phyloP scores from a whole-genome alignment of 768 basidiomycete genomes.

The Neoboletus magnificus region DNA sequence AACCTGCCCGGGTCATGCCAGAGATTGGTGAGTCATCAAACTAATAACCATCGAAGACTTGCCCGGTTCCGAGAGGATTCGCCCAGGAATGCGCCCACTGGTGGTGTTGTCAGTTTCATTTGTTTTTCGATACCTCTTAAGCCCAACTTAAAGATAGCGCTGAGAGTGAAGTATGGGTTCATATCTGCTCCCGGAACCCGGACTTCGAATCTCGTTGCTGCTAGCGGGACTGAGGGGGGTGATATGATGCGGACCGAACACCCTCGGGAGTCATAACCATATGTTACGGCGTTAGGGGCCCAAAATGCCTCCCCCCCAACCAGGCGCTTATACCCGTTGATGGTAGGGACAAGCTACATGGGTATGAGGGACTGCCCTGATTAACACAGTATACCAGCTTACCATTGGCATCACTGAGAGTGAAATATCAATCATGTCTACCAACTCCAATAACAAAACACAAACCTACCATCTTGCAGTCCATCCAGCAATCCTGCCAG shows the following conservation, averaged over 20 bases:
- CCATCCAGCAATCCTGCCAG: conserved; percentile 92
- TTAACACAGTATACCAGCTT: conserved; percentile 18
- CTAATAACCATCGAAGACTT: conserved; percentile 37
- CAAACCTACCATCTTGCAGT: conserved; percentile 72
- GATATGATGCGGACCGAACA: conserved; percentile 91
- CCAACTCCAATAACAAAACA: background rate
- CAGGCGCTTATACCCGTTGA: conserved; percentile 97
- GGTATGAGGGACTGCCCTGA: background rate
- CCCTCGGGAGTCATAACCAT: conserved; percentile 93
- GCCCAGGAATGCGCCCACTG: conserved; percentile 43
- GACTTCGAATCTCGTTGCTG: conserved; percentile 88
- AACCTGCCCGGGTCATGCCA: conserved; percentile 39
- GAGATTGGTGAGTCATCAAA: background rate
- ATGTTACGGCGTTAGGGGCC: conserved; percentile 91
- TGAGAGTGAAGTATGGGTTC: conserved; percentile 87
- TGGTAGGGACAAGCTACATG: conserved; percentile 73
- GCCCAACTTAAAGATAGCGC: conserved; percentile 85
- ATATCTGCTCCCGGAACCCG: conserved; percentile 97
- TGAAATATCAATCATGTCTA: background rate
- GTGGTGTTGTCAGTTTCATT: conserved; percentile 62
- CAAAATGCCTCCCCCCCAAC: conserved; percentile 92
- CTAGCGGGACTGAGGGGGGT: conserved; percentile 78
- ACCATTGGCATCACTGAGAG: conserved; percentile 79
- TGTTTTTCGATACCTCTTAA: conserved; percentile 84
- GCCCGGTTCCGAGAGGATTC: conserved; percentile 53